Base-by-base conservation (phyloP, 1,139 yeast genomes). In the Chernovozyma aurita region DNA sequence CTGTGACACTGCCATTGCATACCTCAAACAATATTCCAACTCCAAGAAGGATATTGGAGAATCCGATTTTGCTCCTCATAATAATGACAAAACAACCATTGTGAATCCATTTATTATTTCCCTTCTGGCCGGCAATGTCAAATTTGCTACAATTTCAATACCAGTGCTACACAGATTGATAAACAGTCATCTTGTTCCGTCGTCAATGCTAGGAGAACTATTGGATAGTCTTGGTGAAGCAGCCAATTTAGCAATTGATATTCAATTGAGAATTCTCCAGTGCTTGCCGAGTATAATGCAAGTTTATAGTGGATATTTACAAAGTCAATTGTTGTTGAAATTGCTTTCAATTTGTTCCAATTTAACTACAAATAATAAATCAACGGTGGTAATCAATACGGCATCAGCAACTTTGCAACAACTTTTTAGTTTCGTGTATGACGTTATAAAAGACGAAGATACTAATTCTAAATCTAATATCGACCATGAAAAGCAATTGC, bases 381-480 rank as follows among this genome's bases (percentile, higher is more conserved):
- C 81, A 4, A 78, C 85, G 0, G 85, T 85, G 43, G 95, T 92
- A 3, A 72, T 78, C n/a, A 90, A 88, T 48, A 85, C 97, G 0
- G 97, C 97, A 0, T 79, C 87, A 33, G 98, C 97, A 2, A 87
- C 97, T 2, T 71, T 88, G 33, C 95, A 88, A 46, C 97, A 92
- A 54, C 61, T 92, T 32, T 74, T 88, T 35, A 77, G 83, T 28
- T 76, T 83, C 27, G 73, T 87, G 0, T 90, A 81, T 55, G 97
- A 88, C 41, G 74, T 80, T 39, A 73, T 78, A 3, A 57, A 53
- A 13, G 63, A 59, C 13, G 16, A 72, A 65, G 35, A 73, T 69
- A 33, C 53, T 51, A 26, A 31, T n/a, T 16, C n/a, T 13, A 3
- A 8, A 6, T 11, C 14, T 4, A 16, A 5, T 6, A 20, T 7